phyloP scores from a whole-genome alignment of 805 yeast species.

The Monosporozyma servazzii region DNA sequence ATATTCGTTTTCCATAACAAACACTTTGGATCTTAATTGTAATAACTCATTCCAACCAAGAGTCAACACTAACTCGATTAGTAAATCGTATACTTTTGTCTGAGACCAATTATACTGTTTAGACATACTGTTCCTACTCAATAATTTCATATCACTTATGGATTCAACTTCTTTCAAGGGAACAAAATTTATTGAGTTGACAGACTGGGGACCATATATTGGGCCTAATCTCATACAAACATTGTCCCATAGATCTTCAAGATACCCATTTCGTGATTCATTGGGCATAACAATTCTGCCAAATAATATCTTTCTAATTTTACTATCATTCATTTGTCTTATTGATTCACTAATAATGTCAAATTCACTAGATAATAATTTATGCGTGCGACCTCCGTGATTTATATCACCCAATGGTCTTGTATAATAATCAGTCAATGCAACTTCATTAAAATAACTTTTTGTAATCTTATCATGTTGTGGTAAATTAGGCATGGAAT shows the following conservation, averaged over 20 bases:
- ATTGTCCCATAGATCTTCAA: conserved; percentile 19
- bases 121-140: conserved; percentile 24
- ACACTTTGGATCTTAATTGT: conserved; percentile 55
- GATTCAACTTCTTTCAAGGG: conserved; percentile 24
- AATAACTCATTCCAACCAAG: conserved; percentile 81
- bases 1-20: conserved; percentile 74
- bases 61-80: conserved; percentile 56
- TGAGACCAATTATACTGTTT: conserved; percentile 23
- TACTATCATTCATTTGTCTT: conserved; percentile 19
- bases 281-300: conserved; percentile 28
- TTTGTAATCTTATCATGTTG: conserved; percentile 17
- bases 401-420: conserved; percentile 18
- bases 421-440: conserved; percentile 16
- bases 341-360: conserved; percentile 17
- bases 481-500: conserved; percentile 25
- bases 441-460: conserved; percentile 11
- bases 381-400: conserved; percentile 6
- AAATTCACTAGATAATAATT: conserved; percentile 19
- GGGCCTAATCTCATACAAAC: conserved; percentile 24
- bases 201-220: conserved; percentile 26
- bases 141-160: conserved; percentile 17
- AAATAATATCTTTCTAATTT: conserved; percentile 17
- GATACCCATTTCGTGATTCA: conserved; percentile 17
- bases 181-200: conserved; percentile 24
- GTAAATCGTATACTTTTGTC: conserved; percentile 50